Conservation (phyloP, 805 yeast species). For the Starmerella gropengiesseri region DNA sequence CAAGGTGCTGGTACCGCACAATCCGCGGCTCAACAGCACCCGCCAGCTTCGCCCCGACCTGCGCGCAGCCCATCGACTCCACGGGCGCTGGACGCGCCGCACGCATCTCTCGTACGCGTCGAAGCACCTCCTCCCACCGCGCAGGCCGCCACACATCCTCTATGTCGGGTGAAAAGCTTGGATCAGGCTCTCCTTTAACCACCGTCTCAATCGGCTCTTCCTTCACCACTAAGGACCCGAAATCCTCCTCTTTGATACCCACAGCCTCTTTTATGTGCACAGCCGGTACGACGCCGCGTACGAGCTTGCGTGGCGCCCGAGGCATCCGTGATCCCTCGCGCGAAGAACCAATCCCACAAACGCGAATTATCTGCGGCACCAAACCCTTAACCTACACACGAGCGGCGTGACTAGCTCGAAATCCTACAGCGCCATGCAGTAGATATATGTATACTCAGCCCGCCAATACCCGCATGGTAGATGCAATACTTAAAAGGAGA, state of each 20-base stretch:
- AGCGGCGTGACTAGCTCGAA: too few species aligned
- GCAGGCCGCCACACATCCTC: slow-evolving; percentile 20
- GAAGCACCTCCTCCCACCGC: slow-evolving; percentile 26
- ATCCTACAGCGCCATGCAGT: too few species aligned
- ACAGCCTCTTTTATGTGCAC: background rate
- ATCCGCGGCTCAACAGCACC: slow-evolving; percentile 26
- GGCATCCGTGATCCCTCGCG: background rate
- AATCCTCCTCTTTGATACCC: background rate
- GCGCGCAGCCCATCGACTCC: slow-evolving; percentile 77
- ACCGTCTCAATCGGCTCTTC: too few species aligned
- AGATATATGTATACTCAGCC: too few species aligned
- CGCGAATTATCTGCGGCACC: background rate
- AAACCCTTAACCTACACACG: background rate
- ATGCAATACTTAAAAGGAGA: too few species aligned
- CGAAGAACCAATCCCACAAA: too few species aligned
- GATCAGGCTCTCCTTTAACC: background rate
- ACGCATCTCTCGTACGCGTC: slow-evolving; percentile 51
- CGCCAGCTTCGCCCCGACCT: slow-evolving; percentile 33
- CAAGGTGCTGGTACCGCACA: slow-evolving; percentile 59
- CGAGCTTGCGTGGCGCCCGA: background rate
- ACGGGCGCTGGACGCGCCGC: slow-evolving; percentile 64
- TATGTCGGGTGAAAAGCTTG: background rate
- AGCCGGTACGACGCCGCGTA: background rate
- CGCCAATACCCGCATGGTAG: too few species aligned
- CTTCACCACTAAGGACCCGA: background rate